Evolutionary conservation across 2,329 filamentous ascomycete genomes (phyloP).

Genomic region (Paecilomyces sp.): DNA sequence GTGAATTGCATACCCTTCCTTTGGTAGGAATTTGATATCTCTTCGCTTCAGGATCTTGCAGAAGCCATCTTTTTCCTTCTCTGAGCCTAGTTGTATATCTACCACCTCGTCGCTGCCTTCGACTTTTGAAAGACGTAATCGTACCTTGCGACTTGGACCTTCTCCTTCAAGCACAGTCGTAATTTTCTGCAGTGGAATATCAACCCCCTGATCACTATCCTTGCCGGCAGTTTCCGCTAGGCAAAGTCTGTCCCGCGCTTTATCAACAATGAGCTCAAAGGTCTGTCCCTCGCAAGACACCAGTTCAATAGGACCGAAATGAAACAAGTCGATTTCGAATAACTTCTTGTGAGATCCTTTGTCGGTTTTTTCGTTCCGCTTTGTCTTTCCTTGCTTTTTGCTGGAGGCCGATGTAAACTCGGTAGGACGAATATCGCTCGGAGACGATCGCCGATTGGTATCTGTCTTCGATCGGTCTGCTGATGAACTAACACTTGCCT

Average conservation of each 20-base stretch:
- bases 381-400: conserved; percentile 4
- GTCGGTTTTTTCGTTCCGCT: neutral
- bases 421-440: conserved; percentile 26
- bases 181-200: conserved; percentile 16
- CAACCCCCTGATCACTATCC: neutral
- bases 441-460: conserved; percentile 14
- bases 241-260: conserved; percentile 4
- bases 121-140: conserved; percentile 18
- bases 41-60: conserved; percentile 8
- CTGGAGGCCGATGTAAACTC: conserved; percentile 14
- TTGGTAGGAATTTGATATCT: conserved; percentile 10
- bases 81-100: conserved; percentile 22
- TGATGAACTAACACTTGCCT: conserved; percentile 2
- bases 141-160: conserved; percentile 19
- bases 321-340: conserved; percentile 15
- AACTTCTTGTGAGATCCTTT: conserved; percentile 3
- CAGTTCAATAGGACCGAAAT: conserved; percentile 12
- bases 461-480: conserved; percentile 1
- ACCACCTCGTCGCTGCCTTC: conserved; percentile 10
- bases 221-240: neutral
- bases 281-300: conserved; percentile 1
- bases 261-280: conserved; percentile 10
- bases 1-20: conserved; percentile 16
- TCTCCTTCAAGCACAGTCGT: conserved; percentile 11
- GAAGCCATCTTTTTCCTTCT: conserved; percentile 15